Evolutionary conservation across 1,139 yeast genomes (phyloP).

Genomic region (Kluyveromyces sp.): DNA sequence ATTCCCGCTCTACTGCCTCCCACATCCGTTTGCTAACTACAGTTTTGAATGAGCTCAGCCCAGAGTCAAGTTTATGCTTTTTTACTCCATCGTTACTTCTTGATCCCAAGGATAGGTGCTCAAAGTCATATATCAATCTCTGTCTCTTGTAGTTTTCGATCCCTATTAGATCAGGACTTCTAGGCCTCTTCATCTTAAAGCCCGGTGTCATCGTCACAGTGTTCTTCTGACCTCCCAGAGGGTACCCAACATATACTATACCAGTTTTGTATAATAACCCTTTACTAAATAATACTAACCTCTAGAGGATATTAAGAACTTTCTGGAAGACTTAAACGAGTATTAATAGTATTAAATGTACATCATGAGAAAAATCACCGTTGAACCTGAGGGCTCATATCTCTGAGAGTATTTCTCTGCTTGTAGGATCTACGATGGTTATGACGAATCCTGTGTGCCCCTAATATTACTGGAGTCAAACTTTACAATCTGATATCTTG

Average conservation of each 20-base stretch:
- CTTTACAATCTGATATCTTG: no score
- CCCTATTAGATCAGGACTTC: slow-evolving; percentile 21
- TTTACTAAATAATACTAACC: neutral
- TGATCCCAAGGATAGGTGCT: slow-evolving; percentile 12
- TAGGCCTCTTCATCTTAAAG: slow-evolving; percentile 21
- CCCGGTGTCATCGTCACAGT: slow-evolving; percentile 4
- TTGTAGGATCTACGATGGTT: no score
- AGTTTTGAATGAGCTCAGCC: neutral
- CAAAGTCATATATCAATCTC: slow-evolving; percentile 23
- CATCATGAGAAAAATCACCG: no score
- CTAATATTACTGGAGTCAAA: no score
- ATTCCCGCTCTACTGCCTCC: slow-evolving; percentile 2
- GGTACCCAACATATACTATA: neutral
- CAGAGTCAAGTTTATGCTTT: neutral
- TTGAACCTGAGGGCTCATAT: no score
- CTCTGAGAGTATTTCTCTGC: no score
- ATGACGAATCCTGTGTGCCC: no score
- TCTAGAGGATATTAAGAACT: neutral
- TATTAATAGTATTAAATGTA: no score
- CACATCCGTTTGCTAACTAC: slow-evolving; percentile 1
- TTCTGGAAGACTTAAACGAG: slow-evolving; percentile 1
- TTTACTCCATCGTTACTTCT: neutral
- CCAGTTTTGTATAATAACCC: no score
- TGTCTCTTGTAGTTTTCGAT: slow-evolving; percentile 26
- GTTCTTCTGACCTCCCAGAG: neutral